Base-by-base conservation (phyloP, 192 early-diverging fungal genomes). In the Linnemannia zychae region DNA sequence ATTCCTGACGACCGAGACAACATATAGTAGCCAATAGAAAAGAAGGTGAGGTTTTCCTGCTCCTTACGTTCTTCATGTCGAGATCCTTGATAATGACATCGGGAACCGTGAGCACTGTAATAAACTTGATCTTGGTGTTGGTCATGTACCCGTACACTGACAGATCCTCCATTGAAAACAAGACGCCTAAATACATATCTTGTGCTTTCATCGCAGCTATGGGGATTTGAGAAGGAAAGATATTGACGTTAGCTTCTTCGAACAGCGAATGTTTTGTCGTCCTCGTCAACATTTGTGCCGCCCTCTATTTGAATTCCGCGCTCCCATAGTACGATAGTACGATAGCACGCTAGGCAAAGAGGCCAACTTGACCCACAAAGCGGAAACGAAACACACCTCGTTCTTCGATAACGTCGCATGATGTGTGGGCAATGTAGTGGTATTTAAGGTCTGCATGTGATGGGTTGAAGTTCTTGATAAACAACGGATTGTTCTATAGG, bases 401-500 rank as follows among this genome's bases (percentile, higher is more conserved):
- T 88, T 97, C 96, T 73, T 97, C 97, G 80, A 98, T 95, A 7
- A 97, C 91, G 87, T 98, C 97, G 81, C 93, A 93, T 0, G 97
- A 95, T 2, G 97, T 97, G 77, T 97, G 96, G n/a, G 95, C 95
- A 82, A 97, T 85, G 79, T 96, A 97, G 89, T 97, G 95, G 87
- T 94, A 97, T 79, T 97, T 96, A 31, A 97, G 91, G 79, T 96
- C 94, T 9, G 93, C 91, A 74, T 96, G 93, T 65, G 90, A 82
- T 22, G 88, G 83, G 81, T 92, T 94, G 86, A 95, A 96, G 79
- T 92, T 96, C 75, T 93, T 93, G 79, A 98, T 91, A 80, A 93
- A 96, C 33, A 99, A 81, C 6, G 97, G 97, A 86, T 96, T 97
- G 87, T 96, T 97, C 92, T 96, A 75, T 33, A 36, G 24, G 12